A percentile compares a stretch with the other conserved stretches of the same genome.
phyloP scores from a whole-genome alignment of 2,329 filamentous ascomycete species.

The Cercospora zeae-maydis region DNA sequence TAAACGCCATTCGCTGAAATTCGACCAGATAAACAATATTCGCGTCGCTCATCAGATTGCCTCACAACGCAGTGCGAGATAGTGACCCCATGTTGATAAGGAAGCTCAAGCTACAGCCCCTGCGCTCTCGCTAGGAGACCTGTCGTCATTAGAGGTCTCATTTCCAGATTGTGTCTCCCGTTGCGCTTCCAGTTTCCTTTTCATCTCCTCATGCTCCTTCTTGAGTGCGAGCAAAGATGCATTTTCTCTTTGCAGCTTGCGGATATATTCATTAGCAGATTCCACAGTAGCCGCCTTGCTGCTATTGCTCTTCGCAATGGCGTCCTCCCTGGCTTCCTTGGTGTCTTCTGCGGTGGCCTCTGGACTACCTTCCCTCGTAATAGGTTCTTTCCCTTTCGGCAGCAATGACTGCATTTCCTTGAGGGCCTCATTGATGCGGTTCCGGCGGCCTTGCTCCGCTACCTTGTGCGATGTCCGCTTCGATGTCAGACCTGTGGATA shows the following conservation, averaged over 20 bases:
- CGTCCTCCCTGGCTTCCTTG: slow-evolving; percentile 36
- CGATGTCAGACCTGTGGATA: slow-evolving; percentile 90
- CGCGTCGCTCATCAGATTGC: neutral
- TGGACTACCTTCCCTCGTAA: slow-evolving; percentile 41
- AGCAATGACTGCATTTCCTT: slow-evolving; percentile 86
- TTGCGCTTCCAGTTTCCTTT: slow-evolving; percentile 22
- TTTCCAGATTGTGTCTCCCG: neutral
- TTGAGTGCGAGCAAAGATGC: slow-evolving; percentile 25
- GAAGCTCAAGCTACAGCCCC: neutral
- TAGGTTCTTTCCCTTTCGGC: slow-evolving; percentile 47
- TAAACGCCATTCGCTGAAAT: neutral
- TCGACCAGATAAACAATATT: neutral
- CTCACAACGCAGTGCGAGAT: neutral
- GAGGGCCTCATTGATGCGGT: slow-evolving; percentile 90
- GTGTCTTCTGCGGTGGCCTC: slow-evolving; percentile 43
- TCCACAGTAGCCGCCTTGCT: slow-evolving; percentile 99
- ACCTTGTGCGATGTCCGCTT: slow-evolving; percentile 98
- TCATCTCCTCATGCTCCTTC: slow-evolving; percentile 34
- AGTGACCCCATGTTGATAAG: neutral
- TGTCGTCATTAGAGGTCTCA: slow-evolving; percentile 2
- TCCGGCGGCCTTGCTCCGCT: slow-evolving; percentile 90
- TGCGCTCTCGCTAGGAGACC: slow-evolving; percentile 1
- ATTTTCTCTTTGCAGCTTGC: slow-evolving; percentile 68
- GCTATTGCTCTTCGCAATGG: slow-evolving; percentile 55
- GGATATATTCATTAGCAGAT: slow-evolving; percentile 93